phyloP scores from a whole-genome alignment of 805 yeast genomes.

The Sugiyamaella smithiae region DNA sequence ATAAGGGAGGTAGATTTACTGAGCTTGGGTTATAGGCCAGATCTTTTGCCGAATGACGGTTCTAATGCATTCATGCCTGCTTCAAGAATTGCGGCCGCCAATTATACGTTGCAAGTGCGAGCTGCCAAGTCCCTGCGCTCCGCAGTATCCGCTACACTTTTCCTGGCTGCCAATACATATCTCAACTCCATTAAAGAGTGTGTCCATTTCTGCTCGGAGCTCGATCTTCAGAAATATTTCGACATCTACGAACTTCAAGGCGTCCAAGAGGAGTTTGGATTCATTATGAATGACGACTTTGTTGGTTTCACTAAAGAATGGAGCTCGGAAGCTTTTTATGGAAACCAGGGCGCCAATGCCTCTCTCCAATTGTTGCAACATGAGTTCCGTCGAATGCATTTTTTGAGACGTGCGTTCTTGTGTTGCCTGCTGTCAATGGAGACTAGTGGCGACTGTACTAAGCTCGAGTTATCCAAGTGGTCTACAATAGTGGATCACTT shows the following conservation, averaged over 20 bases:
- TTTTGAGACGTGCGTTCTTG: conserved; percentile 42
- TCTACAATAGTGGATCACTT: conserved; percentile 26
- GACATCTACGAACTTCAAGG: conserved; percentile 42
- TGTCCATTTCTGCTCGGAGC: conserved; percentile 32
- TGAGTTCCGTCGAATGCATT: conserved; percentile 37
- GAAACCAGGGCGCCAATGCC: conserved; percentile 27
- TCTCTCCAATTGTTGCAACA: conserved; percentile 30
- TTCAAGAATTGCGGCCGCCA: conserved; percentile 7
- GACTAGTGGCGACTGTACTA: conserved; percentile 23
- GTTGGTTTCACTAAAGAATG: conserved; percentile 10
- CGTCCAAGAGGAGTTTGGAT: conserved; percentile 21
- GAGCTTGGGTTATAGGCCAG: conserved; percentile 27
- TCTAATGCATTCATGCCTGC: conserved; percentile 8
- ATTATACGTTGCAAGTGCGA: conserved; percentile 11
- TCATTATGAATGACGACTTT: conserved; percentile 8
- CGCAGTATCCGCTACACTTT: conserved; percentile 29
- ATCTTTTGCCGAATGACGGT: conserved; percentile 9
- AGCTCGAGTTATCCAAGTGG: conserved; percentile 27
- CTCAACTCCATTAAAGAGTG: conserved; percentile 30
- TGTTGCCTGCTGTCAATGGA: conserved; percentile 42
- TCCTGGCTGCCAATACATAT: conserved; percentile 35
- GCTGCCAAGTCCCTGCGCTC: conserved; percentile 35
- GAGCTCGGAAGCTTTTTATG: conserved; percentile 22
- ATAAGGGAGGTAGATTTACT: conserved; percentile 33
- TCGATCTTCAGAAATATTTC: conserved; percentile 42